Conservation (phyloP, 2,329 filamentous ascomycete genomes). For the Rhinocladiella mackenziei region DNA sequence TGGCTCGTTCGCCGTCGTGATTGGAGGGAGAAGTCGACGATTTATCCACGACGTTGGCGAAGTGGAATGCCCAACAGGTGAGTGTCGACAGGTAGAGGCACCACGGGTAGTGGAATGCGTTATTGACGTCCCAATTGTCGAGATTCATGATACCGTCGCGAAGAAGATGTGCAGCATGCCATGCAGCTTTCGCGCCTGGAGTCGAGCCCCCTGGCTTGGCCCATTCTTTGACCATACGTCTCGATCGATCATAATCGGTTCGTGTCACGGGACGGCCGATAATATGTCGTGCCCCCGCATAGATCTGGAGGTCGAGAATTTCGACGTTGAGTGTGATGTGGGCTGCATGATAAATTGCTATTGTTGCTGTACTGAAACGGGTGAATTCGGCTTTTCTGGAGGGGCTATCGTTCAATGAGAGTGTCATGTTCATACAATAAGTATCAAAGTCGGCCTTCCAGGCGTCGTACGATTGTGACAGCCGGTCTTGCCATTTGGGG, state of each 20-base stretch:
- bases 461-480: slow-evolving; percentile 52
- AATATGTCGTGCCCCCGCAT: slow-evolving; percentile 57
- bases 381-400: slow-evolving; percentile 39
- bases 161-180: slow-evolving; percentile 54
- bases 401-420: slow-evolving; percentile 33
- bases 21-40: neutral
- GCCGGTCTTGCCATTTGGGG: slow-evolving; percentile 50
- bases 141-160: slow-evolving; percentile 49
- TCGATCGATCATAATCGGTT: slow-evolving; percentile 50
- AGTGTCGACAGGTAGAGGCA: slow-evolving; percentile 58
- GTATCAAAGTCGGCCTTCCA: slow-evolving; percentile 58
- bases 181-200: slow-evolving; percentile 45
- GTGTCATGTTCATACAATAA: slow-evolving; percentile 44
- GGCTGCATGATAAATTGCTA: slow-evolving; percentile 57
- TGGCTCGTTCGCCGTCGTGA: neutral
- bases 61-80: slow-evolving; percentile 57
- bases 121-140: slow-evolving; percentile 50
- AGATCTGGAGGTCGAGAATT: slow-evolving; percentile 60
- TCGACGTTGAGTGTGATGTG: slow-evolving; percentile 56
- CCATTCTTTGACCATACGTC: slow-evolving; percentile 52
- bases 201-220: slow-evolving; percentile 28
- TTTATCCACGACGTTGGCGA: slow-evolving; percentile 32
- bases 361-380: slow-evolving; percentile 48
- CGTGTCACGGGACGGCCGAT: slow-evolving; percentile 53
- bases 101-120: slow-evolving; percentile 60